Evolutionary conservation across 306 rosid genomes (phyloP).

Genomic region (Cucurbita maxima): DNA sequence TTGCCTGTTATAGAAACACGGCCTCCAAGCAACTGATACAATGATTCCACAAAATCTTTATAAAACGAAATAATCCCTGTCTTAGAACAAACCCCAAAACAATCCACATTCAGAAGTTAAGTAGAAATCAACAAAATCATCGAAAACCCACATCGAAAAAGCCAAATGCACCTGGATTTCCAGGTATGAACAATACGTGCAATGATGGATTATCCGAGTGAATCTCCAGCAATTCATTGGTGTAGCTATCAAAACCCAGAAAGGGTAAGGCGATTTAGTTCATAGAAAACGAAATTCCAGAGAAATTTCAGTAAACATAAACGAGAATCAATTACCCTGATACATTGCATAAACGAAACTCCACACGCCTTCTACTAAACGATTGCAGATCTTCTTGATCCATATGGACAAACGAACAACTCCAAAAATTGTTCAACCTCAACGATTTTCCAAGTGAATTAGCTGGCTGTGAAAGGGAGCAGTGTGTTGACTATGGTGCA

Average conservation of each 20-base stretch:
- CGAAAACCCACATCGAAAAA: background rate
- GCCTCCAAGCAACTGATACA: constrained; percentile 66
- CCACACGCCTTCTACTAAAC: constrained; percentile 26
- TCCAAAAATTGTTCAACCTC: constrained; percentile 20
- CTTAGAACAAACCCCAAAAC: background rate
- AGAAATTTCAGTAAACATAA: background rate
- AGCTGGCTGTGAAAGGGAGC: background rate
- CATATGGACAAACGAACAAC: constrained; percentile 29
- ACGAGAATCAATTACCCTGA: constrained; percentile 31
- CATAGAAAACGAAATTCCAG: background rate
- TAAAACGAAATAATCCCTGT: constrained; percentile 60
- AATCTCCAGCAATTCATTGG: constrained; percentile 70
- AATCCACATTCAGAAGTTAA: background rate
- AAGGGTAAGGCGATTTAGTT: background rate
- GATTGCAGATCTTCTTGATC: constrained; percentile 15
- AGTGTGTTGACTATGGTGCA: background rate
- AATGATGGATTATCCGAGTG: constrained; percentile 50
- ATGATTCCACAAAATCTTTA: constrained; percentile 60
- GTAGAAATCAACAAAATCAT: constrained; percentile 1
- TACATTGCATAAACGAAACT: constrained; percentile 51
- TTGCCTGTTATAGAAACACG: constrained; percentile 65
- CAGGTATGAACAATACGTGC: constrained; percentile 67
- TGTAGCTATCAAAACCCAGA: constrained; percentile 22
- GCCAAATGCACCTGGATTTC: constrained; percentile 64
- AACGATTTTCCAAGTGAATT: background rate